Base-by-base conservation (phyloP, 1,284 basidiomycete genomes). In the Wallemia mellicola region DNA sequence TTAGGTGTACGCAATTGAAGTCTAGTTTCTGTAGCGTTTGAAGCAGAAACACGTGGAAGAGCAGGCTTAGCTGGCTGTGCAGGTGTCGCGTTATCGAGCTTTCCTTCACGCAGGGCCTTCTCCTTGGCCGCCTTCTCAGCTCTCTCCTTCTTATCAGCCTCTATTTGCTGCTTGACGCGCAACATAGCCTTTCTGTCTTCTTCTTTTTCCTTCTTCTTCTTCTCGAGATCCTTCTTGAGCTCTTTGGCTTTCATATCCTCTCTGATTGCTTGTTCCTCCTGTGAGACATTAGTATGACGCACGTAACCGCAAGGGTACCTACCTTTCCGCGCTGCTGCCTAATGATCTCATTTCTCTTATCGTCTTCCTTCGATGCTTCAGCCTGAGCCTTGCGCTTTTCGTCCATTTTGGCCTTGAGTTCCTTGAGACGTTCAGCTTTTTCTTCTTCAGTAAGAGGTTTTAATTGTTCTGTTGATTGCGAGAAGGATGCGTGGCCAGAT, bases 381-480 rank as follows among this genome's bases (percentile, higher is more conserved):
- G 78, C 75, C 70, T 86, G 86, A 56, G 66, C 71, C 0, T 80
- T 75, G 11, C 81, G 77, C 68, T 91, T 91, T 59, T 75, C 78
- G 0, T 77, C 75, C 73, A 89, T 79, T 71, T 81, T 86, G 60
- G 76, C 72, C n/a, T 79, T 74, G 59, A 92, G 71, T 62, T 95
- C 88, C 0, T 73, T 78, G 0, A 96, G 76, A 67, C 81, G 85
- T 63, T 80, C 74, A 63, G 80, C 78, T 75, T 83, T 94, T 70
- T 98, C 88, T 66, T 95, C 88, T 69, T 95, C 88, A 0, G 91
- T 96, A 59, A 96, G 71, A 0, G 92, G 91, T 68, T 83, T 86
- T 68, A 91, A 79, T 82, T 94, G 91, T 67, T 96, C 89, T 0
- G 81, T 85, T 2, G 85, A 89, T 69, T 98, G 91, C 67, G 92